Evolutionary conservation across 345 rosid genomes (phyloP), one percentile per base, ranked within the genome.

Genomic region (Citrus sp.): DNA sequence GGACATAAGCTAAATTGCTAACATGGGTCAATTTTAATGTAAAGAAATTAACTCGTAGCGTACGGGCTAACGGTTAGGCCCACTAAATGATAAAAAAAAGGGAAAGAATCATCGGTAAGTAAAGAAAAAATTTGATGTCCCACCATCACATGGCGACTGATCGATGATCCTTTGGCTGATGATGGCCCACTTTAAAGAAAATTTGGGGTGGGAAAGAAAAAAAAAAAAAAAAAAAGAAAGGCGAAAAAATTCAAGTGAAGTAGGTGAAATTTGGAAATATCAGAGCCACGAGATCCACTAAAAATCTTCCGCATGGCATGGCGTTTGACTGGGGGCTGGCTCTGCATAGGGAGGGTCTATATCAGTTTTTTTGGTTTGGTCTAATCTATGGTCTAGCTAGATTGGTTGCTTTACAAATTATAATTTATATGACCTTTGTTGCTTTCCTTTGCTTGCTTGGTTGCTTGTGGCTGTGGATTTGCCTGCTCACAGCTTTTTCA

Each of bases 141-240:
- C 80, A 79, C 83, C 77, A 74, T 82, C 81, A 79, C 81, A 79
- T 82, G 85, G 80, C 67, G 13, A 66, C 42, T 64, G 67, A 64
- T 64, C 10, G 68, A 32, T 63, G 58, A 71, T 71, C 76, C 79
- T 35, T 34, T 14, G 67, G 30, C n/a, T 32, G 65, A 4, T 6
- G 2, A n/a, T 81, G 84, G 38, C 51, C 81, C 80, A 81, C 66
- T 9, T 37, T 10, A 60, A 38, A 42, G 22, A 70, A 38, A 38
- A 9, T 1, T 16, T 18, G 22, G 6, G 58, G 7, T 2, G 3
- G 0, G 3, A 49, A 49, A 49, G 4, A 14, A 51, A 51, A 51
- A 16, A 51, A 14, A 35, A 51, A 51, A 51, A 4, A 51, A 14
- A 37, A 37, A 7, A 37, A 7, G 38, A 37, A 16, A 18, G 22